Evolutionary conservation across 371 early-diverging fungal genomes (phyloP).

Genomic region (Mortierella sp.): DNA sequence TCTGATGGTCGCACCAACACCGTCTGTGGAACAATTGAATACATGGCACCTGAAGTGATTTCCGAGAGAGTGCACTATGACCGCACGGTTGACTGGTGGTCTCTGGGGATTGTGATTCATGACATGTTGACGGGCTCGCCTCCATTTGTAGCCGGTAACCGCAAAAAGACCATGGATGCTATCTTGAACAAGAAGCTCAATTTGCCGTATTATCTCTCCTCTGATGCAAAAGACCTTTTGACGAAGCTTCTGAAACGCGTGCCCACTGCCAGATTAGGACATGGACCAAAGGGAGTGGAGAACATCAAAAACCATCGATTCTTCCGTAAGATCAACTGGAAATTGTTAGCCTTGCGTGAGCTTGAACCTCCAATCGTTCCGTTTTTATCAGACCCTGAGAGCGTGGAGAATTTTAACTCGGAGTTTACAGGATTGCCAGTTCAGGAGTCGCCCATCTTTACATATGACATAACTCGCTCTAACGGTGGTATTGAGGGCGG

Average conservation of each 20-base stretch:
- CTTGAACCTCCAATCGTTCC: slow-evolving; percentile 85
- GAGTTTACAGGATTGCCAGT: slow-evolving; percentile 71
- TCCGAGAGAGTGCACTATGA: slow-evolving; percentile 84
- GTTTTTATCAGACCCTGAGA: slow-evolving; percentile 71
- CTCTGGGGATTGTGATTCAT: slow-evolving; percentile 90
- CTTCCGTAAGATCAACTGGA: slow-evolving; percentile 92
- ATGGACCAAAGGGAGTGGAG: slow-evolving; percentile 78
- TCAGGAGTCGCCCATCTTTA: slow-evolving; percentile 52
- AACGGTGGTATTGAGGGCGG: not conserved
- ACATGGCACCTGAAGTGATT: slow-evolving; percentile 87
- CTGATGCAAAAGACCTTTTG: slow-evolving; percentile 75
- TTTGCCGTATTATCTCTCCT: slow-evolving; percentile 79
- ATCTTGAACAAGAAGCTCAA: slow-evolving; percentile 81
- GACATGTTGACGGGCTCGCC: slow-evolving; percentile 88
- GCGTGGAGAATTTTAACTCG: slow-evolving; percentile 83
- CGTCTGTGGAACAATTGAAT: slow-evolving; percentile 94
- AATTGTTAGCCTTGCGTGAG: slow-evolving; percentile 68
- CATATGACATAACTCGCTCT: not conserved
- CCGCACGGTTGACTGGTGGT: slow-evolving; percentile 95
- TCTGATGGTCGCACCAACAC: slow-evolving; percentile 84
- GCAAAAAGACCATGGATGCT: slow-evolving; percentile 82
- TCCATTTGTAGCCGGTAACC: slow-evolving; percentile 84
- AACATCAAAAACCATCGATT: slow-evolving; percentile 89
- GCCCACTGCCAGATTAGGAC: slow-evolving; percentile 75
- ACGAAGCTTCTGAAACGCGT: slow-evolving; percentile 79